Evolutionary conservation across 208 protist genomes (phyloP).

Genomic region (Acanthamoeba castellanii): DNA sequence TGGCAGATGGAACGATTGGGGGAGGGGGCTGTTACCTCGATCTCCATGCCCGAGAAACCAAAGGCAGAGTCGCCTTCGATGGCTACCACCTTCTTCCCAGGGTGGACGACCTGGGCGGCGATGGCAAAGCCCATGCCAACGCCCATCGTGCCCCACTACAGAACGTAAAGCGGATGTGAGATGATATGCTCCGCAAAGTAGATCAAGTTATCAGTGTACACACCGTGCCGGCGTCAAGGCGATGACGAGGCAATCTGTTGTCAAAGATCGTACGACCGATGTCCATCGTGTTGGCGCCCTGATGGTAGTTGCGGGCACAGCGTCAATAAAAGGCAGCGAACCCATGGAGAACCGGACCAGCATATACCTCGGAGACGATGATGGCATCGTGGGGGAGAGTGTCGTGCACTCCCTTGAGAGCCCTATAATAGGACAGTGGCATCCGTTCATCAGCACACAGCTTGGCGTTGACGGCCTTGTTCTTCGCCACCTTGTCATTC

Average conservation of each 20-base stretch:
- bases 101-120: slow-evolving; percentile 66
- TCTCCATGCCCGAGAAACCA: slow-evolving; percentile 79
- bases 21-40: slow-evolving; percentile 1
- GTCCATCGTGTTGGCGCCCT: slow-evolving; percentile 85
- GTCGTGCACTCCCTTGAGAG: slow-evolving; percentile 63
- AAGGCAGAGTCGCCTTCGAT: slow-evolving; percentile 83
- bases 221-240: slow-evolving; percentile 80
- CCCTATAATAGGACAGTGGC: slow-evolving; percentile 75
- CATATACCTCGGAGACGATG: slow-evolving; percentile 46
- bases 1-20: neutral
- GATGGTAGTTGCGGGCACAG: neutral
- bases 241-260: slow-evolving; percentile 74
- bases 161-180: neutral
- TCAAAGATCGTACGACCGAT: slow-evolving; percentile 77
- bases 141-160: slow-evolving; percentile 81
- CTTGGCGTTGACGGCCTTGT: slow-evolving; percentile 30
- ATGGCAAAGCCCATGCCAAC: slow-evolving; percentile 83
- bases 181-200: neutral
- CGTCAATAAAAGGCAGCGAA: neutral
- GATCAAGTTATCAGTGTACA: neutral
- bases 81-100: slow-evolving; percentile 64
- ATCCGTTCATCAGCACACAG: slow-evolving; percentile 12
- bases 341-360: no score
- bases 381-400: slow-evolving; percentile 48
- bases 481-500: slow-evolving; percentile 49